Evolutionary conservation across 2,329 filamentous ascomycete species (phyloP), one percentile per base, ranked within the genome.

Genomic region (Trichoderma semiorbis): DNA sequence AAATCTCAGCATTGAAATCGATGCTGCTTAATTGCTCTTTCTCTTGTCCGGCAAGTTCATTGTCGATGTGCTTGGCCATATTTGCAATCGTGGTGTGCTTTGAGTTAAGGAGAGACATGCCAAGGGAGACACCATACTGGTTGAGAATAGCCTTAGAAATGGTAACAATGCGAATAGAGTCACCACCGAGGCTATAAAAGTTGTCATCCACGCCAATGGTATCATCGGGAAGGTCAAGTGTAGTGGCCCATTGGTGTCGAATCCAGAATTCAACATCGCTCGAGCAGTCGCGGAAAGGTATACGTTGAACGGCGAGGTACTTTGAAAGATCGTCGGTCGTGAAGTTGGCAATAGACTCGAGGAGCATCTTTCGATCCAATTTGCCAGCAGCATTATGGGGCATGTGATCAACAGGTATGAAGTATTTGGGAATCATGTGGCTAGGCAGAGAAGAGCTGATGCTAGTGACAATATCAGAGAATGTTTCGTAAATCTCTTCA

Each of bases 141-240:
- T 72, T 64, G 11, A 70, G 24, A 24, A 75, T 73, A 43, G 47
- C 50, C 50, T 73, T 73, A 3, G 72, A 72, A 10, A 76, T 60
- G 14, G 71, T 74, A 7, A 75, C 72, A 32, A 75, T 73, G n/a
- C 70, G 71, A 43, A 76, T 75, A 3, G 75, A 76, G 47, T 76
- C 74, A 16, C 75, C 75, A 2, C 75, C 75, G 1, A 76, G 70
- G 21, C 65, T 66, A 58, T 74, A 75, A 53, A 76, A 76, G 53
- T 74, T 75, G 53, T 76, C 74, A 12, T 75, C 70, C 0, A 71
- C 26, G 50, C 74, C 69, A 57, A 76, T 74, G 14, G 64, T 71
- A 11, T 63, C 58, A 2, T 69, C 71, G 1, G 69, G 62, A 1
- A 75, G 58, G 21, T 67, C 60, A 58, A 73, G 69, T 12, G 60